Base-by-base conservation (phyloP, 2,329 filamentous ascomycete genomes). In the Pyrenophora tritici-repentis region DNA sequence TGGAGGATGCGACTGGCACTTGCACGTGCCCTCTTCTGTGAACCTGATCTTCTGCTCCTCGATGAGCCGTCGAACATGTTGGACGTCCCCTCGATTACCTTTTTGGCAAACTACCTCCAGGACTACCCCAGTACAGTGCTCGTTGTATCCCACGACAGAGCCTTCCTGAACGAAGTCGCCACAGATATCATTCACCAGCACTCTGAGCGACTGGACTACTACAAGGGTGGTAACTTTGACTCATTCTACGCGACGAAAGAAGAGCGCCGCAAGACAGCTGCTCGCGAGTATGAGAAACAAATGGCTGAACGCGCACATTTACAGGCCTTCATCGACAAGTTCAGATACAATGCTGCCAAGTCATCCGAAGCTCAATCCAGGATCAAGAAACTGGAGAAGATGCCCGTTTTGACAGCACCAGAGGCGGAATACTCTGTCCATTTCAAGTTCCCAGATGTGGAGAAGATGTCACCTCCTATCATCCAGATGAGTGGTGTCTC, bases 51-150 rank as follows among this genome's bases (percentile, higher is more conserved):
- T 44, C 79, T 99, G 53, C 83, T 99, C 73, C 91, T 99, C 64
- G 94, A 99, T 80, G 94, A 99, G 86, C 94, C 94, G 78, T 97
- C 93, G 48, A 97, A 97, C 86, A 97, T 97, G 93, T 91, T 99
- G 90, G 94, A 97, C 77, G 94, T 99, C 50, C 94, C 94, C n/a
- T 97, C 94, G 18, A 97, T 99, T 71, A 95, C 94, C 49, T 99
- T 97, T 84, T 83, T 99, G 73, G 89, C 93, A 40, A 93, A 92
- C 69, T 99, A 99, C 72, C 87, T 99, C 7, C 92, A 97, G 74
- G 81, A 81, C 41, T 99, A 99, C 71, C 93, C 93, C 33, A 96
- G 91, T 75, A 97, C 94, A 2, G 86, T 99, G 22, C 82, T 99
- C 12, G 93, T 99, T 46, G 94, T 99, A 59, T 96, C 91, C 75